Base-by-base conservation (phyloP, 805 yeast genomes). In the Ogataea populi-albae region DNA sequence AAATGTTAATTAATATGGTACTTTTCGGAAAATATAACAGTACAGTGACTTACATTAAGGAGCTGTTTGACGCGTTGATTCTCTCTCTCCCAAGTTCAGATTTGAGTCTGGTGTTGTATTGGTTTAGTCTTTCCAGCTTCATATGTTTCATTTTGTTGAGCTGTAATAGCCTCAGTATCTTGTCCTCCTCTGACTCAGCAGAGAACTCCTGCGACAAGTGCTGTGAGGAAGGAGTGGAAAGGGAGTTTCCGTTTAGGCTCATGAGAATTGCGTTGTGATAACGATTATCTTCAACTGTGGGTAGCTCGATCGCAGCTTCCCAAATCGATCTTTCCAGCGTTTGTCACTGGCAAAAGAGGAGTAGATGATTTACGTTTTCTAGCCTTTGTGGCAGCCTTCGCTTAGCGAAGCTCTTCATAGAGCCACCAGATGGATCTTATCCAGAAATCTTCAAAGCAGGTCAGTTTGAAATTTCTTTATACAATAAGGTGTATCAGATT, bases 61-160 rank as follows among this genome's bases (percentile, higher is more conserved):
- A 73, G 6, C 83, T 82, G 48, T 74, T 73, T 4, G 86, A 77
- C 6, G 84, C 80, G 21, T 79, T 75, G 2, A 79, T 75, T 41
- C 88, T 63, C 9, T 80, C 79, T 35, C 74, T 61, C 3, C 68
- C 53, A 24, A 83, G 53, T 27, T 75, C 71, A 19, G 69, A 69
- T 45, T 68, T 71, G 23, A 82, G 56, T 41, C 73, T 74, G 3
- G 57, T 51, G 47, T 79, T 81, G 21, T 79, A 64, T 47, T 79
- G 80, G 32, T 67, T 69, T 22, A 79, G 70, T 47, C 89, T 66
- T 50, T 74, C 77, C 29, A 82, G 61, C 55, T 81, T 82, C 39
- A 82, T 59, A 30, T 64, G 62, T 40, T 56, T 56, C 49, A 57
- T 51, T 35, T 49, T 41, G 39, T 76, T 67, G 18, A 80, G 68